Conservation (phyloP, 805 yeast genomes). For the Metschnikowia vanudenii region DNA sequence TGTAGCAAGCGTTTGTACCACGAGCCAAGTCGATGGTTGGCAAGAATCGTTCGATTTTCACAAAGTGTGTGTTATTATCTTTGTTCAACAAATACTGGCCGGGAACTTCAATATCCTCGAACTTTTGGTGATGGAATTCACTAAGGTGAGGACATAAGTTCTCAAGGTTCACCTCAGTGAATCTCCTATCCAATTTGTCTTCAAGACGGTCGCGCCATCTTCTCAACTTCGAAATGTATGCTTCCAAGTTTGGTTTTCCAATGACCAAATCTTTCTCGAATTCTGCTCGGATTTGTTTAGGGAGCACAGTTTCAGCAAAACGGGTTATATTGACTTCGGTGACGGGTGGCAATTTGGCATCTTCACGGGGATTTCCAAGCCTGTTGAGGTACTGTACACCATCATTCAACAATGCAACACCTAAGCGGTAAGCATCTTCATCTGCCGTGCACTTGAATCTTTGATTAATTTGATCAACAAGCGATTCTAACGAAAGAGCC, state of each 20-base stretch:
- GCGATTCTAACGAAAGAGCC: constrained; percentile 88
- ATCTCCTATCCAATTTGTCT: constrained; percentile 84
- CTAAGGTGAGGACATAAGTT: constrained; percentile 91
- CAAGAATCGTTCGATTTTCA: constrained; percentile 88
- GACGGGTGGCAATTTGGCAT: constrained; percentile 83
- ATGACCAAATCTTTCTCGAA: constrained; percentile 89
- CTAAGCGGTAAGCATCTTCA: constrained; percentile 92
- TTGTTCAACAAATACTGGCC: constrained; percentile 91
- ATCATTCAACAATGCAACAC: constrained; percentile 88
- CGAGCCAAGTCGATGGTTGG: constrained; percentile 86
- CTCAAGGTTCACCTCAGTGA: constrained; percentile 77
- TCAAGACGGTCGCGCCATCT: constrained; percentile 93
- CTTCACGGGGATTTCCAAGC: constrained; percentile 81
- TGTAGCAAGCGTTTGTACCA: constrained; percentile 86
- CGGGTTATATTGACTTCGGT: constrained; percentile 86
- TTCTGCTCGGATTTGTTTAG: constrained; percentile 82
- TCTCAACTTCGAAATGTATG: constrained; percentile 77
- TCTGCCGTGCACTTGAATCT: constrained; percentile 91
- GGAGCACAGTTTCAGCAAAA: constrained; percentile 90
- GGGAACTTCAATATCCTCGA: constrained; percentile 96
- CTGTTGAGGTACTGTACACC: constrained; percentile 90
- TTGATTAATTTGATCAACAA: constrained; percentile 93
- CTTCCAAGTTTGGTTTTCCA: constrained; percentile 83
- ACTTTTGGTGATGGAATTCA: constrained; percentile 97
- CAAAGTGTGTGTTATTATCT: constrained; percentile 86